A percentile compares a stretch with the other conserved stretches of the same genome.
Evolutionary conservation across 352 stramenopile species (phyloP).

Genomic region (Globisporangium sylvaticum): DNA sequence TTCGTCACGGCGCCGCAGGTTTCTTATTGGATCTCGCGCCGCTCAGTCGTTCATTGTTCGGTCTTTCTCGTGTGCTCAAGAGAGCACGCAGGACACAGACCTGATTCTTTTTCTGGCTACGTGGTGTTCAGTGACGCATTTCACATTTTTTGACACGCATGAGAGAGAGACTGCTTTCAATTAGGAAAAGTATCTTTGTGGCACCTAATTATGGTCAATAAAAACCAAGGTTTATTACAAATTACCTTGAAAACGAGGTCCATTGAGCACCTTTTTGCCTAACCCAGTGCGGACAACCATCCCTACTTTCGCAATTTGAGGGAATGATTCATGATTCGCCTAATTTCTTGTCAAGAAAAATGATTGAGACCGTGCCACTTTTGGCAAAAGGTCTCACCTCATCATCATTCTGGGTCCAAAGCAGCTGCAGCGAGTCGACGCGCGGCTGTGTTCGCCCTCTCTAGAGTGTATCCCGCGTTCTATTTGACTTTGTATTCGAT

Average conservation of each 20-base stretch:
- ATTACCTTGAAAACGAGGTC: background rate
- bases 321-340: background rate
- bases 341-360: background rate
- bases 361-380: background rate
- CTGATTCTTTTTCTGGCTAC: slow-evolving; percentile 3
- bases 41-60: background rate
- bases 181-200: background rate
- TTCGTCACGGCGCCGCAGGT: too few species aligned
- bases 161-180: background rate
- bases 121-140: background rate
- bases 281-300: background rate
- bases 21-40: background rate
- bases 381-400: background rate
- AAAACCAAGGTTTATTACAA: background rate
- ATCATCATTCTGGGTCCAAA: background rate
- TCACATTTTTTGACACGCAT: background rate
- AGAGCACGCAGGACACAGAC: background rate
- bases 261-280: background rate
- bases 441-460: background rate
- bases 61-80: too few species aligned
- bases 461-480: background rate
- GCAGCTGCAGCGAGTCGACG: slow-evolving; percentile 4
- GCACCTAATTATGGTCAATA: background rate
- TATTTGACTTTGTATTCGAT: background rate
- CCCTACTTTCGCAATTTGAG: background rate